phyloP scores from a whole-genome alignment of 116 monocot genomes.

The Iris pallida region DNA sequence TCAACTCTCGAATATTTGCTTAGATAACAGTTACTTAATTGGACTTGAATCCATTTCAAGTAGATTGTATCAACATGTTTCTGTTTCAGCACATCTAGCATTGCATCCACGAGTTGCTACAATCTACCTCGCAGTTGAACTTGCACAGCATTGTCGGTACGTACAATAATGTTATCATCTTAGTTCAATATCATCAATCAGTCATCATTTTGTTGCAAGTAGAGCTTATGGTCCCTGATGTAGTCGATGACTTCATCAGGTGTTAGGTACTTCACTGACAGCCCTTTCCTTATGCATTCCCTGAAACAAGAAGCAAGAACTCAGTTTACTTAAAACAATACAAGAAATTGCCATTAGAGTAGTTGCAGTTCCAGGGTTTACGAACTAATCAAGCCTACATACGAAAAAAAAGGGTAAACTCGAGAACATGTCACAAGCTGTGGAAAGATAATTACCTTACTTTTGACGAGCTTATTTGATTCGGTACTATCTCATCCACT shows the following conservation, averaged over 20 bases:
- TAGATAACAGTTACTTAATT: no score
- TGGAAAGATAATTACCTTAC: constrained; percentile 53
- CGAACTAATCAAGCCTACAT: not conserved
- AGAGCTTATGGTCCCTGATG: constrained; percentile 42
- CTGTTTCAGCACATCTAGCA: no score
- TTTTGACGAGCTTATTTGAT: constrained; percentile 83
- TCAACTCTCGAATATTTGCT: no score
- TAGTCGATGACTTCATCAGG: constrained; percentile 63
- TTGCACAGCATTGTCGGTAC: no score
- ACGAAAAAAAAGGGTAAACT: not conserved
- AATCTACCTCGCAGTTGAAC: no score
- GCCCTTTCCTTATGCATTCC: constrained; percentile 58
- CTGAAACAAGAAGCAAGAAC: constrained; percentile 25
- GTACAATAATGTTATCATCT: no score
- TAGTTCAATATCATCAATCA: not conserved
- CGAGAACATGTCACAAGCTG: not conserved
- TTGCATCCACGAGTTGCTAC: no score
- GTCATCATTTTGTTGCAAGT: constrained; percentile 9
- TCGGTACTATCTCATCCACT: constrained; percentile 84
- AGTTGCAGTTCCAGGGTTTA: no score
- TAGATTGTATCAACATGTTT: no score
- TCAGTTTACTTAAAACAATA: not conserved
- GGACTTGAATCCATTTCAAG: no score
- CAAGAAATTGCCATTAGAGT: not conserved
- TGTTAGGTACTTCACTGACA: constrained; percentile 62